Conservation (phyloP, 2,329 filamentous ascomycete genomes). For the Annulohypoxylon truncatum region DNA sequence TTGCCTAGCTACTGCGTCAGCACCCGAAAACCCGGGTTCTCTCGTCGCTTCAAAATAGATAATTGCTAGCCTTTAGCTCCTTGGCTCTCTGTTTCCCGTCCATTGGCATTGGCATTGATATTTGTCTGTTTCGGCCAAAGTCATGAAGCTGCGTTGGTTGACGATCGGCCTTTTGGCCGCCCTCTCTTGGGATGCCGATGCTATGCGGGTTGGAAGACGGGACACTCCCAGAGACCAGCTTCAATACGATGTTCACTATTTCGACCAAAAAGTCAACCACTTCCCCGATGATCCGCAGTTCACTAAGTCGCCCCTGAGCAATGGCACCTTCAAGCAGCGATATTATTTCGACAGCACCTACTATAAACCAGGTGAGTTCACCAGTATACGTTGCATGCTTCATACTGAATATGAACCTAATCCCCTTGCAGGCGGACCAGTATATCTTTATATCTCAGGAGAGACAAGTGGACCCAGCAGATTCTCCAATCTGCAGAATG, state of each 20-base stretch:
- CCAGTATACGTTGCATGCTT: background rate
- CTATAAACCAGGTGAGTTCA: conserved; percentile 57
- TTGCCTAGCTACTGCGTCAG: background rate
- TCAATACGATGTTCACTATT: conserved; percentile 47
- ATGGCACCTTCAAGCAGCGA: conserved; percentile 64
- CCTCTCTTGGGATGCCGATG: conserved; percentile 25
- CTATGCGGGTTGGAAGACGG: conserved; percentile 34
- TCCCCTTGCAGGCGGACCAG: conserved; percentile 56
- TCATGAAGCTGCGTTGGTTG: conserved; percentile 37
- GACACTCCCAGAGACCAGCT: conserved; percentile 39
- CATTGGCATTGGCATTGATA: conserved; percentile 1
- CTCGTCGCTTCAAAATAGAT: conserved; percentile 14
- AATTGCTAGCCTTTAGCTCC: background rate
- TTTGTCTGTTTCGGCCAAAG: background rate
- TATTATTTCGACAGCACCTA: conserved; percentile 66
- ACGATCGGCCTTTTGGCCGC: conserved; percentile 35
- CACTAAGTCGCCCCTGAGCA: conserved; percentile 51
- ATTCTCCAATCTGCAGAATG: conserved; percentile 48
- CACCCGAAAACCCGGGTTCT: conserved; percentile 12
- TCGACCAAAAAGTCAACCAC: conserved; percentile 58
- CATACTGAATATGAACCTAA: conserved; percentile 31
- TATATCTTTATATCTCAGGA: conserved; percentile 50
- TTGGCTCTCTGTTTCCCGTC: background rate
- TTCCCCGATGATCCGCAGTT: conserved; percentile 57
- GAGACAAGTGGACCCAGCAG: conserved; percentile 49